Evolutionary conservation across 768 basidiomycete genomes (phyloP), one percentile per base, ranked within the genome.

Genomic region (Xerocomus brunneocitrinus): DNA sequence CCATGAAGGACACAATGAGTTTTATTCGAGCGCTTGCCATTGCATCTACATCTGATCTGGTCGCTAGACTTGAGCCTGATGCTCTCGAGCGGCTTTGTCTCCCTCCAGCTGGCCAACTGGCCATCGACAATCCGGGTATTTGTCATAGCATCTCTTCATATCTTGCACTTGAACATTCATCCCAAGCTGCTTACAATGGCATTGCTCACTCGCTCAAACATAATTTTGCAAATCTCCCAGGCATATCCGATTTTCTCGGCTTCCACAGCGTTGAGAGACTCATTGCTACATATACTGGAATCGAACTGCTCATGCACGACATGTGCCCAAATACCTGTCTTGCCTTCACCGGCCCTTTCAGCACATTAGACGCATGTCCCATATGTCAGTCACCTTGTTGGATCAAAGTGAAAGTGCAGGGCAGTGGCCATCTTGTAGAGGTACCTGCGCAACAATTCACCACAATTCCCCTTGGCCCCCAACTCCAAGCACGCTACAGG

Each of bases 321-420:
- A 79, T 79, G 75, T 80, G 77, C 36, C 53, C 65, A 0, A 69
- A 76, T 6, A 65, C 69, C 0, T 80, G 78, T 53, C 30, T 68
- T 24, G 73, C 71, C 0, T 80, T 65, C 49, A 75, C 71, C 0
- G 73, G 77, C 0, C 74, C 73, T 0, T 74, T 65, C 19, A 44
- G 50, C 1, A 27, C 66, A 1, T 50, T 68, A 0, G 60, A 72
- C 0, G 4, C 16, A 0, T 80, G 77, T 49, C 58, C 58, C 0
- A 22, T 54, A 0, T 79, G 77, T 52, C 46, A 47, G 0, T 60
- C 71, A 40, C 60, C 71, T 1, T 58, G 58, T 0, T 76, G 69
- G 57, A 57, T 69, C 47, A 24, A 61, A 4, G 36, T 1, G 3
- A 39, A 10, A 32, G 12, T 28, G 0, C 35, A 54, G 6, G 50